A percentile compares a stretch with the other conserved stretches of the same genome.
These are phyloP conservation scores for Apiotrichum porosum DNA, from an alignment of 1,284 basidiomycete genomes.

Conservation along the genomic window DNA sequence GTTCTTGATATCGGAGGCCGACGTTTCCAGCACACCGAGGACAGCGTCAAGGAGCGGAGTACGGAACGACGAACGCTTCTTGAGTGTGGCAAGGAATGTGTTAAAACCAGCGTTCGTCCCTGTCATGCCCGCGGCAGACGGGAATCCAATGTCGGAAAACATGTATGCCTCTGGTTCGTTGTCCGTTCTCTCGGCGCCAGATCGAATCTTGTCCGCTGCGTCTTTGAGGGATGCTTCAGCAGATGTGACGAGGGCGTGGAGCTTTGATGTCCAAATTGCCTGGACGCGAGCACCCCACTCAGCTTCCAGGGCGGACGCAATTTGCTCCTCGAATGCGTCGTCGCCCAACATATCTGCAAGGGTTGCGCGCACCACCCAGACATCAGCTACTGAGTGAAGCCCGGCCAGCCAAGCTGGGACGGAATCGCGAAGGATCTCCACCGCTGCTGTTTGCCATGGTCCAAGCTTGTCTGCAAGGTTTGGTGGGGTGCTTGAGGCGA, in stretches of 20 bases:
- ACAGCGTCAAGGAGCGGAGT: conserved; percentile 41
- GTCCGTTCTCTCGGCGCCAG: conserved; percentile 21
- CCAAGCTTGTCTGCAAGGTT: conserved; percentile 42
- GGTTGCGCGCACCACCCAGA: conserved; percentile 37
- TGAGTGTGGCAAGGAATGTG: conserved; percentile 33
- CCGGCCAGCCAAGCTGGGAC: conserved; percentile 33
- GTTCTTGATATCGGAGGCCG: conserved; percentile 27
- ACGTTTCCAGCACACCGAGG: conserved; percentile 30
- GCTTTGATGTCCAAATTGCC: conserved; percentile 39
- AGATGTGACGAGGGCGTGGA: conserved; percentile 25
- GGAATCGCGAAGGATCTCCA: conserved; percentile 27
- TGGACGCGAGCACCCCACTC: conserved; percentile 41
- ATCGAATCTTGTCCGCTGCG: conserved; percentile 25
- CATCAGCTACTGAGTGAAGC: conserved; percentile 35
- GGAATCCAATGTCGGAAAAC: conserved; percentile 40
- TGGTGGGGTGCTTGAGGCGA: conserved; percentile 59
- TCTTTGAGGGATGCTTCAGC: conserved; percentile 21
- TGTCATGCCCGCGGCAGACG: conserved; percentile 20
- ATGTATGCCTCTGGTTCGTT: conserved; percentile 33
- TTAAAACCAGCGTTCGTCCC: conserved; percentile 24
- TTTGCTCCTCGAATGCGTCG: conserved; percentile 25
- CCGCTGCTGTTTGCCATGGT: conserved; percentile 33
- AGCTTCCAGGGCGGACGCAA: conserved; percentile 29
- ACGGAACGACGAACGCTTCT: conserved; percentile 33
- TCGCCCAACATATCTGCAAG: conserved; percentile 21